Evolutionary conservation across 768 basidiomycete species (phyloP).

Genomic region (Termitomyces sp.): DNA sequence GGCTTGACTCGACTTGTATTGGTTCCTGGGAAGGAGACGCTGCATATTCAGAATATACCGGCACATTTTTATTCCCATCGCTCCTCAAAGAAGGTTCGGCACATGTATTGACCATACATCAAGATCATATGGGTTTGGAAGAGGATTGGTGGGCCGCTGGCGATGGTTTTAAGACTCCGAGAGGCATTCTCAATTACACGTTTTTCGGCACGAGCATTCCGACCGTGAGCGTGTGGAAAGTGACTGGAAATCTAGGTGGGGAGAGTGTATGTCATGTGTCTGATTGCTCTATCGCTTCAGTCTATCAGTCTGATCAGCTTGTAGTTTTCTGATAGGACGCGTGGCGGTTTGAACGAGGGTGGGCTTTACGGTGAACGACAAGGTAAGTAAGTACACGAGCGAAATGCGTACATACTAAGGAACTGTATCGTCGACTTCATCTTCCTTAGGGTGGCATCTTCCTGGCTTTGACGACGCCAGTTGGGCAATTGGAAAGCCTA

Average conservation of each 20-base stretch:
- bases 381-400: constrained; percentile 19
- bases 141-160: constrained; percentile 37
- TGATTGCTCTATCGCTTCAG: background rate
- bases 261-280: constrained; percentile 33
- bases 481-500: constrained; percentile 41
- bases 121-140: constrained; percentile 53
- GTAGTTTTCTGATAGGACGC: constrained; percentile 41
- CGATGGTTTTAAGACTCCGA: constrained; percentile 43
- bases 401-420: background rate
- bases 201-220: constrained; percentile 37
- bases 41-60: constrained; percentile 24
- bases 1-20: constrained; percentile 42
- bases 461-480: constrained; percentile 44
- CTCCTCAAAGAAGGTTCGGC: constrained; percentile 23
- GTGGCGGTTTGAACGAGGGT: constrained; percentile 59
- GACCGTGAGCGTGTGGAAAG: constrained; percentile 40
- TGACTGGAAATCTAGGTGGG: constrained; percentile 45
- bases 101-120: constrained; percentile 45
- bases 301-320: background rate
- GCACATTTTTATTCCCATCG: constrained; percentile 29
- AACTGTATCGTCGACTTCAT: background rate
- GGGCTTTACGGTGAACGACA: constrained; percentile 53
- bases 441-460: constrained; percentile 47
- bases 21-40: constrained; percentile 44
- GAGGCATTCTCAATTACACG: constrained; percentile 43